Percentiles rank a stretch among this genome's conserved stretches.
Conservation (phyloP, 1,284 basidiomycete genomes). For the Agaricales sp. region DNA sequence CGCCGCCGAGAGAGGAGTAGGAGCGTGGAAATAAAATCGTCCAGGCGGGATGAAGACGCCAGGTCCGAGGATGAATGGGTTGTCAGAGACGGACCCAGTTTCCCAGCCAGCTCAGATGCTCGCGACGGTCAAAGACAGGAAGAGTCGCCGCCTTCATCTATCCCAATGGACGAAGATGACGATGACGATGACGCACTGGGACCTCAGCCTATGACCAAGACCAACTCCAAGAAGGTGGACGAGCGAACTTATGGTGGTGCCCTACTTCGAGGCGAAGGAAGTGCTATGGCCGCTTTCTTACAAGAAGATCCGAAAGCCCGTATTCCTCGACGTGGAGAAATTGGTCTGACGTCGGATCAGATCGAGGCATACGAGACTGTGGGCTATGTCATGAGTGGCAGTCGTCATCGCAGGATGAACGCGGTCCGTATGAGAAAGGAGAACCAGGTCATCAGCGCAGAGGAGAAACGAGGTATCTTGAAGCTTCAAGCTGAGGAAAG, state of each 20-base stretch:
- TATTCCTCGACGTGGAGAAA: slow-evolving; percentile 97
- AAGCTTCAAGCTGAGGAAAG: slow-evolving; percentile 92
- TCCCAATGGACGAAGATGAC: slow-evolving; percentile 27
- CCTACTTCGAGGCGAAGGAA: slow-evolving; percentile 88
- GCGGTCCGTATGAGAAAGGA: slow-evolving; percentile 97
- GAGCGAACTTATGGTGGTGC: slow-evolving; percentile 79
- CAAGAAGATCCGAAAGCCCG: slow-evolving; percentile 80
- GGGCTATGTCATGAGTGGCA: slow-evolving; percentile 99
- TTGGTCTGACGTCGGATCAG: slow-evolving; percentile 80
- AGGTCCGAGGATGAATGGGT: slow-evolving; percentile 63
- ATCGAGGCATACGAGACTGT: slow-evolving; percentile 83
- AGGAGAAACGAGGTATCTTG: slow-evolving; percentile 91
- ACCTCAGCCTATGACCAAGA: slow-evolving; percentile 42
- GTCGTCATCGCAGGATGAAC: slow-evolving; percentile 89
- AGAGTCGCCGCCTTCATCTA: slow-evolving; percentile 9
- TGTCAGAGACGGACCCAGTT: slow-evolving; percentile 35
- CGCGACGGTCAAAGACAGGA: slow-evolving; percentile 16
- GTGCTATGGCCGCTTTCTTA: slow-evolving; percentile 94
- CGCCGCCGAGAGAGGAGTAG: slow-evolving; percentile 15
- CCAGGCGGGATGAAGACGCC: slow-evolving; percentile 14
- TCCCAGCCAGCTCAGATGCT: slow-evolving; percentile 15
- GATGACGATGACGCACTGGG: slow-evolving; percentile 46
- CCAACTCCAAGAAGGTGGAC: slow-evolving; percentile 46
- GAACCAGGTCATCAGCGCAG: slow-evolving; percentile 96
- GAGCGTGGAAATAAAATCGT: slow-evolving; percentile 9